These are phyloP conservation scores for Phlyctochytrium bullatum DNA, from an alignment of 192 early-diverging fungal genomes.

Conservation along the genomic window DNA sequence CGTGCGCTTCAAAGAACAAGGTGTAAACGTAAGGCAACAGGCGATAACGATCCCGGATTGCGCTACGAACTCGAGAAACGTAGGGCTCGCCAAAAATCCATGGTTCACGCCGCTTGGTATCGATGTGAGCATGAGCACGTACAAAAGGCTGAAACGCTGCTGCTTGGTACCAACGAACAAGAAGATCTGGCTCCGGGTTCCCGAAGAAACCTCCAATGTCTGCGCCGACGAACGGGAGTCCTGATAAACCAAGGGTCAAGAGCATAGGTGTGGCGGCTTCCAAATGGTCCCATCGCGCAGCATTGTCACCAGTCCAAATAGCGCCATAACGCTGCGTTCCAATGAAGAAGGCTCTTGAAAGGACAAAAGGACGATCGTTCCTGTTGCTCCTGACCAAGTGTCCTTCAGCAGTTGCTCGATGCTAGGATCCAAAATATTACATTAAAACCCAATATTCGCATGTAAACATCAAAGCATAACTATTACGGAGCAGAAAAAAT, in stretches of 20 bases:
- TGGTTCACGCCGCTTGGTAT: slow-evolving; percentile 95
- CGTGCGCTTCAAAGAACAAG: slow-evolving; percentile 75
- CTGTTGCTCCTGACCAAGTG: slow-evolving; percentile 47
- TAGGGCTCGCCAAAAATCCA: slow-evolving; percentile 91
- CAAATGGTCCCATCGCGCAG: slow-evolving; percentile 85
- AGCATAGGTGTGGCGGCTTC: slow-evolving; percentile 83
- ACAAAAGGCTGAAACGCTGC: slow-evolving; percentile 96
- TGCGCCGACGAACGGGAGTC: slow-evolving; percentile 89
- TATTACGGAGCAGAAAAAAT: slow-evolving; percentile 11
- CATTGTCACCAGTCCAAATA: slow-evolving; percentile 98
- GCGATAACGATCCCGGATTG: slow-evolving; percentile 79
- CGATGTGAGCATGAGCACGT: slow-evolving; percentile 96
- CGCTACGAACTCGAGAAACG: slow-evolving; percentile 72
- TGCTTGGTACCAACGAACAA: slow-evolving; percentile 97
- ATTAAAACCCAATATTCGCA: too few species aligned
- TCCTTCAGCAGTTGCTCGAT: slow-evolving; percentile 83
- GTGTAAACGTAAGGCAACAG: slow-evolving; percentile 93
- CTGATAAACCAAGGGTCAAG: slow-evolving; percentile 79
- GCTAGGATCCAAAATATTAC: too few species aligned
- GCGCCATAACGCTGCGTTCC: slow-evolving; percentile 94
- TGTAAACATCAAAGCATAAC: slow-evolving; percentile 8
- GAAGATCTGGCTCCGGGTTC: slow-evolving; percentile 84
- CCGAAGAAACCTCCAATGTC: slow-evolving; percentile 98
- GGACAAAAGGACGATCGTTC: slow-evolving; percentile 81
- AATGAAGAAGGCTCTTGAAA: slow-evolving; percentile 94